Conservation (phyloP, 148 eudicot species). For the Polygonum aviculare region DNA sequence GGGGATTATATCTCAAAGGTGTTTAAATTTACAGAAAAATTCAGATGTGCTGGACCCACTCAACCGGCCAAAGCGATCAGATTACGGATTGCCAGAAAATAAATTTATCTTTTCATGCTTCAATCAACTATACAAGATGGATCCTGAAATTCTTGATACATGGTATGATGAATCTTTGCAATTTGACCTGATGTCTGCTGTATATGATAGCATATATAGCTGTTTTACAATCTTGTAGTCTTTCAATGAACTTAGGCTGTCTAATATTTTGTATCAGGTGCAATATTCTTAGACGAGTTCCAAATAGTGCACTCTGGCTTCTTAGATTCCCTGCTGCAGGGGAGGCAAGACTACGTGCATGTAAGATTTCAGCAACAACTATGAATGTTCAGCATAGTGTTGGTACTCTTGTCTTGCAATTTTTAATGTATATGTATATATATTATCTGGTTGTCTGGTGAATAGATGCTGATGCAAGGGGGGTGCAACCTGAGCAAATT, state of each 20-base stretch:
- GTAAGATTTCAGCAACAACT: constrained; percentile 32
- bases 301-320: constrained; percentile 95
- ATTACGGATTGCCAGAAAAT: constrained; percentile 87
- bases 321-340: constrained; percentile 96
- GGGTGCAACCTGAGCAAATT: constrained; percentile 87
- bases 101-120: constrained; percentile 94
- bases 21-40: constrained; percentile 48
- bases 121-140: constrained; percentile 96
- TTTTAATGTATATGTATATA: background rate
- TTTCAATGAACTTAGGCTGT: background rate
- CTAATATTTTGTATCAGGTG: constrained; percentile 45
- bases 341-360: constrained; percentile 79
- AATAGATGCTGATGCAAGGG: constrained; percentile 90
- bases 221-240: background rate
- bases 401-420: background rate
- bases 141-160: constrained; percentile 77
- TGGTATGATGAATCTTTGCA: constrained; percentile 38
- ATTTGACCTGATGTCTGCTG: background rate
- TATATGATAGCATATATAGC: background rate
- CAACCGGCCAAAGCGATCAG: constrained; percentile 69
- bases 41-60: constrained; percentile 72
- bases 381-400: background rate
- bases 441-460: background rate
- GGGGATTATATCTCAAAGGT: background rate
- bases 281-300: constrained; percentile 89